Evolutionary conservation across 306 rosid species (phyloP), one percentile per base, ranked within the genome.

Genomic region (Vigna unguiculata): DNA sequence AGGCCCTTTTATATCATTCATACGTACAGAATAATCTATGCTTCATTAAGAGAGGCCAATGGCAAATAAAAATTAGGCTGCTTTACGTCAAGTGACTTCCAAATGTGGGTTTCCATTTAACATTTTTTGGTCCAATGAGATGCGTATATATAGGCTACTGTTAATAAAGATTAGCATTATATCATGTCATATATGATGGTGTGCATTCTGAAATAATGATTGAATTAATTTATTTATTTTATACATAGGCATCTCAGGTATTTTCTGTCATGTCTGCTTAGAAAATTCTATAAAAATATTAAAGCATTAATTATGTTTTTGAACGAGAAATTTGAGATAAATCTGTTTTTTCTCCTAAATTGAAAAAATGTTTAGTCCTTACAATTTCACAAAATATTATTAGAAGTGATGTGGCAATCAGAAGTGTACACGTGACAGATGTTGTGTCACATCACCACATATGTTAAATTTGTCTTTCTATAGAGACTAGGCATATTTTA

Each of bases 31-130:
- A 21, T 3, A 0, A 21, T 54, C 64, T 30, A 22, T 61, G 74
- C 69, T 71, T 71, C 36, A 40, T 19, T 4, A 45, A 69, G 68
- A 53, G 54, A 38, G 25, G 63, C 30, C 32, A 25, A 45, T 52
- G 76, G 38, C 47, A 72, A 63, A 46, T 69, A 68, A 34, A 78
- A 62, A 24, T 69, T 60, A 41, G 53, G 38, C 70, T 63, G 19
- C 3, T 30, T 66, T 78, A 47, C 48, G 24, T 62, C 43, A 5
- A 48, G 52, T 22, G 25, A 34, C 47, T 68, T 66, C 38, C 53
- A 14, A 60, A 36, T 25, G 30, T 28, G 21, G 61, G 73, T 67
- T 65, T 74, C 78, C 57, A 19, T 38, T 16, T 48, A 47, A 55
- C 59, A 17, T 38, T 41, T 21, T 80, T 11, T 46, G 14, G 80